Conservation (phyloP, 2,329 filamentous ascomycete genomes). For the Colletotrichum plurivorum region DNA sequence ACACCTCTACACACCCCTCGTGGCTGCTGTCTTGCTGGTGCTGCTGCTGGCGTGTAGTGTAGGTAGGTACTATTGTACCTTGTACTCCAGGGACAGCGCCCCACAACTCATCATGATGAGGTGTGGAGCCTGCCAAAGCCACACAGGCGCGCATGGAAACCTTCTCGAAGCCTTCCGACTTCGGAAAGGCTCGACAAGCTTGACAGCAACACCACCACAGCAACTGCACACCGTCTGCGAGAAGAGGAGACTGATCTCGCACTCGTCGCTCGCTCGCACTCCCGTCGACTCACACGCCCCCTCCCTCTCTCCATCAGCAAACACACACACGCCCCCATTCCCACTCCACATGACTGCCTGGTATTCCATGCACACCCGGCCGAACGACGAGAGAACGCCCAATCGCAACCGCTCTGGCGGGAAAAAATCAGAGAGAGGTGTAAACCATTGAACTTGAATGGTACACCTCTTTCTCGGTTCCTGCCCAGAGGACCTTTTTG, state of each 20-base stretch:
- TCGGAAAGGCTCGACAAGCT: slow-evolving; percentile 15
- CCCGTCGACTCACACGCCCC: neutral
- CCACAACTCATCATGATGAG: slow-evolving; percentile 15
- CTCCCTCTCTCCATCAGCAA: neutral
- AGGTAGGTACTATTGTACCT: neutral
- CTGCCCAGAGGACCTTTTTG: neutral
- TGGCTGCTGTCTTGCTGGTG: neutral
- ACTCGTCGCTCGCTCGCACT: neutral
- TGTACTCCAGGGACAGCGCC: neutral
- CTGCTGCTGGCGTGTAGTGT: neutral
- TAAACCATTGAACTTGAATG: slow-evolving; percentile 21
- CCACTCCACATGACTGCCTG: slow-evolving; percentile 35
- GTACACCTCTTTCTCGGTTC: neutral
- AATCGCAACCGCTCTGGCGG: slow-evolving; percentile 24
- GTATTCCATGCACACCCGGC: slow-evolving; percentile 13
- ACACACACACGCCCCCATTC: neutral
- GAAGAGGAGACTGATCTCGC: neutral
- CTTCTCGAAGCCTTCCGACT: slow-evolving; percentile 38
- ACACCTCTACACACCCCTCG: neutral
- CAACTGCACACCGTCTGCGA: neutral
- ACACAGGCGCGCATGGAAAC: slow-evolving; percentile 29
- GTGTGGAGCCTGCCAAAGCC: slow-evolving; percentile 34
- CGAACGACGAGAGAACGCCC: slow-evolving; percentile 2
- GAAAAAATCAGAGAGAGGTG: neutral
- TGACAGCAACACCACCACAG: neutral